Conservation (phyloP, 768 basidiomycete genomes). For the Tricholoma sp. region DNA sequence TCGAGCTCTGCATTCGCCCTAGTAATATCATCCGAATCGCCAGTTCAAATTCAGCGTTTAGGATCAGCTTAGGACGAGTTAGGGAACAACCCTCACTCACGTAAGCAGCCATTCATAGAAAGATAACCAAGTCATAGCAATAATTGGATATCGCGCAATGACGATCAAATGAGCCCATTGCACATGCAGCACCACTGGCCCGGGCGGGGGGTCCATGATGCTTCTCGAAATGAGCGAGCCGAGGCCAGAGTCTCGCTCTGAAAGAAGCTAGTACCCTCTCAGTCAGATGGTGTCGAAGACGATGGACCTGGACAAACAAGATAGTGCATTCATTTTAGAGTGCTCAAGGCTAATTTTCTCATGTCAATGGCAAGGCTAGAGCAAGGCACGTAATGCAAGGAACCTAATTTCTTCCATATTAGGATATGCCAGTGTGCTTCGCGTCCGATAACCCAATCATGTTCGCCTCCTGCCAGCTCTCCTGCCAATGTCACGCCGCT, state of each 20-base stretch:
- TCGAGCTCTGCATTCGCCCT: conserved; percentile 28
- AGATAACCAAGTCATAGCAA: conserved; percentile 26
- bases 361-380: too few species aligned
- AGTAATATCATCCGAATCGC: too few species aligned
- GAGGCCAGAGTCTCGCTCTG: background rate
- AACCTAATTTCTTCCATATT: background rate
- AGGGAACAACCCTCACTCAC: conserved; percentile 20
- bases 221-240: background rate
- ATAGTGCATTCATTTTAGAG: too few species aligned
- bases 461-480: too few species aligned
- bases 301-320: too few species aligned
- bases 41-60: too few species aligned
- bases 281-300: background rate
- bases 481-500: too few species aligned
- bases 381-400: too few species aligned
- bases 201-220: background rate
- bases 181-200: background rate
- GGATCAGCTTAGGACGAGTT: background rate
- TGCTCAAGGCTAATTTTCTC: too few species aligned
- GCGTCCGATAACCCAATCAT: too few species aligned
- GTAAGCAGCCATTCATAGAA: conserved; percentile 34
- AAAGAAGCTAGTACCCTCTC: background rate
- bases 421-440: too few species aligned
- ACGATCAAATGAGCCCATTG: conserved; percentile 13
- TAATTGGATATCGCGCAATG: conserved; percentile 26